These are phyloP conservation scores for Plenodomus lindquistii DNA, from an alignment of 2,329 filamentous ascomycete species.

Conservation along the genomic window DNA sequence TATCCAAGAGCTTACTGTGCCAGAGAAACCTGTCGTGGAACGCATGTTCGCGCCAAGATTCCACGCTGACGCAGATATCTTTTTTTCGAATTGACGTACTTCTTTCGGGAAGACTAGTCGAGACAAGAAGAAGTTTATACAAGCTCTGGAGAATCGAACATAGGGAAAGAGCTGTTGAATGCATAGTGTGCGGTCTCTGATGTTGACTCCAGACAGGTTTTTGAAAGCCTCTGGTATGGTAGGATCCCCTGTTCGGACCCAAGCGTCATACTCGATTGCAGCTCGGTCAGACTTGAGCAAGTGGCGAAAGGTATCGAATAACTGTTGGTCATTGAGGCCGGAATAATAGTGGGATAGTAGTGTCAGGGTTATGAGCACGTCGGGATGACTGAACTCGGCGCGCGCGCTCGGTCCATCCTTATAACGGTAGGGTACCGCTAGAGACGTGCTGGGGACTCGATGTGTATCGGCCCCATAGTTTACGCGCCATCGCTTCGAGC, in stretches of 20 bases:
- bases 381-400: conserved; percentile 66
- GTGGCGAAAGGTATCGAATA: conserved; percentile 52
- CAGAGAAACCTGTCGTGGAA: conserved; percentile 67
- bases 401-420: conserved; percentile 65
- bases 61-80: conserved; percentile 69
- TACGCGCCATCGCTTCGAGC: conserved; percentile 64
- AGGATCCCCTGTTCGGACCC: conserved; percentile 45
- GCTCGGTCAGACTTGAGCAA: conserved; percentile 58
- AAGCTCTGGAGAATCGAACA: conserved; percentile 52
- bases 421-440: conserved; percentile 63
- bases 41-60: conserved; percentile 59
- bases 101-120: conserved; percentile 63
- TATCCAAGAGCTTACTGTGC: too few relatives aligned
- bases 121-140: conserved; percentile 57
- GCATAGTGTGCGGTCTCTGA: conserved; percentile 56
- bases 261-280: conserved; percentile 54
- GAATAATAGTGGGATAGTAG: conserved; percentile 63
- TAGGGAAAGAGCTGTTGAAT: conserved; percentile 54
- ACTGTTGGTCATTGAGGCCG: conserved; percentile 56
- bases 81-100: conserved; percentile 63
- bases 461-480: conserved; percentile 60
- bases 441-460: conserved; percentile 56
- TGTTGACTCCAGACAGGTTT: conserved; percentile 21
- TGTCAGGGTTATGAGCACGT: conserved; percentile 9
- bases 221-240: conserved; percentile 46